Percentiles rank a stretch among this genome's conserved stretches.
Conservation (phyloP, 441 rosid genomes). For the Pelargonium myrrhifolium region DNA sequence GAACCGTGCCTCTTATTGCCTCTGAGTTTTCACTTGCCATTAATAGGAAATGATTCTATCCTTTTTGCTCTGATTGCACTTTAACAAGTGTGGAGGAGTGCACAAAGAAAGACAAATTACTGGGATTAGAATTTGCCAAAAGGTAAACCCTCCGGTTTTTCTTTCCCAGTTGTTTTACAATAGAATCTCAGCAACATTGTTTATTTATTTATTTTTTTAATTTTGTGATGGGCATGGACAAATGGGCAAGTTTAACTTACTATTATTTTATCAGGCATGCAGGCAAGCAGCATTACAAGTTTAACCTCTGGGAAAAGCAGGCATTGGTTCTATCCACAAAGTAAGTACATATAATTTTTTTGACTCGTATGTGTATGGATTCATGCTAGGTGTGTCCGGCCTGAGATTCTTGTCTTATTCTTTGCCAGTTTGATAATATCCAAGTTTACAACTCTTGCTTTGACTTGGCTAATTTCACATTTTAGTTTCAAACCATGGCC, state of each 20-base stretch:
- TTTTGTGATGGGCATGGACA: not conserved
- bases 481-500: too few species aligned
- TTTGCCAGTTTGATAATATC: slow-evolving; percentile 11
- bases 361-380: not conserved
- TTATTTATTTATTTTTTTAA: too few species aligned
- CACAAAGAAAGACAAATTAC: too few species aligned
- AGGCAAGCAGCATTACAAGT: not conserved
- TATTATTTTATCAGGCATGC: not conserved
- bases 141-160: too few species aligned
- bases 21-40: not conserved
- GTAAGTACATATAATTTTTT: not conserved
- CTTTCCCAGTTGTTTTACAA: too few species aligned
- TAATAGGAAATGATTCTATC: too few species aligned
- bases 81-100: too few species aligned
- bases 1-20: not conserved
- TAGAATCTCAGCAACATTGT: too few species aligned
- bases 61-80: too few species aligned
- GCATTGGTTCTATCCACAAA: slow-evolving; percentile 7
- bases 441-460: not conserved
- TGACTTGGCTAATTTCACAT: not conserved
- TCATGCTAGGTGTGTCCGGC: slow-evolving; percentile 12
- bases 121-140: too few species aligned
- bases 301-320: not conserved
- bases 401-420: slow-evolving; percentile 6
- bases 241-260: not conserved